phyloP scores from a whole-genome alignment of 1,284 basidiomycete species.

The Ceratobasidium sp. region DNA sequence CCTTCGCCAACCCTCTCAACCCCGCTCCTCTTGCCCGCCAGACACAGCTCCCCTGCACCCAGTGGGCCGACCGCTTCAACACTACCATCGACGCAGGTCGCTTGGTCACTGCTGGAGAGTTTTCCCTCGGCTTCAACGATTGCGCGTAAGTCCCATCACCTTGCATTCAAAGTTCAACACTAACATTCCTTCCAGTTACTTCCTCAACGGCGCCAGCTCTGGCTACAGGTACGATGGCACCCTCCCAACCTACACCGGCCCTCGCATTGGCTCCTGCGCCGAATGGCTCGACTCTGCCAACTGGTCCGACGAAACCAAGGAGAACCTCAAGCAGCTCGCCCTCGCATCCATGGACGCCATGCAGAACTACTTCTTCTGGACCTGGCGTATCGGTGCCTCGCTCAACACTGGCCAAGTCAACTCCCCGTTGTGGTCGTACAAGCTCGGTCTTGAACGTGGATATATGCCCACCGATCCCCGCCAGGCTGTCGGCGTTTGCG shows the following conservation, averaged over 20 bases:
- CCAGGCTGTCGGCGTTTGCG: conserved; percentile 70
- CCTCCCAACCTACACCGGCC: conserved; percentile 44
- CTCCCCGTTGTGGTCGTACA: conserved; percentile 88
- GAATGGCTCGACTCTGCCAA: conserved; percentile 74
- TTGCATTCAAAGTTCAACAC: conserved; percentile 49
- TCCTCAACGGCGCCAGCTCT: conserved; percentile 63
- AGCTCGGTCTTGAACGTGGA: conserved; percentile 80
- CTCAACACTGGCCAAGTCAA: conserved; percentile 65
- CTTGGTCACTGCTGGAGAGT: conserved; percentile 80
- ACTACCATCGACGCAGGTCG: conserved; percentile 65
- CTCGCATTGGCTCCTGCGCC: conserved; percentile 53
- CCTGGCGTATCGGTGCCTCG: conserved; percentile 84
- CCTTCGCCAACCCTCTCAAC: conserved; percentile 61
- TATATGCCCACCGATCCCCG: conserved; percentile 91
- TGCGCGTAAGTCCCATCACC: conserved; percentile 57
- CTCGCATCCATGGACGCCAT: conserved; percentile 62
- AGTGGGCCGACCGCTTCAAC: conserved; percentile 66
- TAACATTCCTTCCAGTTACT: conserved; percentile 69
- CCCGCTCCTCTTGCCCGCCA: conserved; percentile 49
- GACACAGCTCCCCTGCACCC: conserved; percentile 61
- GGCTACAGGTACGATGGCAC: conserved; percentile 54
- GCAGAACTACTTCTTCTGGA: conserved; percentile 93
- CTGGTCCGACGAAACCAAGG: conserved; percentile 67
- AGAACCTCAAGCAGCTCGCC: conserved; percentile 68
- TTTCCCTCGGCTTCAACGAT: conserved; percentile 80